Conservation (phyloP, 805 yeast genomes). For the Barnettozyma wickerhamii region DNA sequence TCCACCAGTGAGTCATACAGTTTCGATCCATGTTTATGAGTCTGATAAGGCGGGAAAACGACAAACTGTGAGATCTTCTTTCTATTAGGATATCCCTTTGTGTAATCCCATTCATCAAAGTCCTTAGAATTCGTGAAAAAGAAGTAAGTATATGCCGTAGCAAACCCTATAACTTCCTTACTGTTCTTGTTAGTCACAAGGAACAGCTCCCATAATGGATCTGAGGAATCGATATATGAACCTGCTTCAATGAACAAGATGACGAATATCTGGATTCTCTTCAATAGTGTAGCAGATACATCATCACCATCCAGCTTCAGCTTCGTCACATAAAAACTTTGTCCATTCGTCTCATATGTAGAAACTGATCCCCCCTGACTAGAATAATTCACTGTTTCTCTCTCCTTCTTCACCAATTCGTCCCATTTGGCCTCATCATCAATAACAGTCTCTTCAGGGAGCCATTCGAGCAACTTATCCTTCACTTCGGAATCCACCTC, state of each 20-base stretch:
- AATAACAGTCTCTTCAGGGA: constrained; percentile 58
- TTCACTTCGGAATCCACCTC: constrained; percentile 46
- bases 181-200: constrained; percentile 37
- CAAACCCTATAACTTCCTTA: constrained; percentile 63
- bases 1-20: constrained; percentile 56
- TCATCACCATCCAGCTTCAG: constrained; percentile 29
- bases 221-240: constrained; percentile 73
- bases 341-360: constrained; percentile 33
- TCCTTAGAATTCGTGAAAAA: constrained; percentile 52
- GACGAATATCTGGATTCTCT: constrained; percentile 73
- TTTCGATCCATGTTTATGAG: constrained; percentile 62
- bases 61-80: constrained; percentile 86
- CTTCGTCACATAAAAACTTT: constrained; percentile 48
- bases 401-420: constrained; percentile 46
- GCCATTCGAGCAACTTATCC: constrained; percentile 45
- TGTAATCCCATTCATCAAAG: constrained; percentile 37
- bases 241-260: constrained; percentile 92
- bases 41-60: constrained; percentile 80
- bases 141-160: constrained; percentile 84
- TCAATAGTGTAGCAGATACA: constrained; percentile 34
- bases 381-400: constrained; percentile 14
- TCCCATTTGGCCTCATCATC: constrained; percentile 71
- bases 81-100: constrained; percentile 36
- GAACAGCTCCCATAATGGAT: constrained; percentile 78
- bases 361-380: constrained; percentile 25